phyloP scores from a whole-genome alignment of 192 early-diverging fungal species.

The Linderina pennispora region DNA sequence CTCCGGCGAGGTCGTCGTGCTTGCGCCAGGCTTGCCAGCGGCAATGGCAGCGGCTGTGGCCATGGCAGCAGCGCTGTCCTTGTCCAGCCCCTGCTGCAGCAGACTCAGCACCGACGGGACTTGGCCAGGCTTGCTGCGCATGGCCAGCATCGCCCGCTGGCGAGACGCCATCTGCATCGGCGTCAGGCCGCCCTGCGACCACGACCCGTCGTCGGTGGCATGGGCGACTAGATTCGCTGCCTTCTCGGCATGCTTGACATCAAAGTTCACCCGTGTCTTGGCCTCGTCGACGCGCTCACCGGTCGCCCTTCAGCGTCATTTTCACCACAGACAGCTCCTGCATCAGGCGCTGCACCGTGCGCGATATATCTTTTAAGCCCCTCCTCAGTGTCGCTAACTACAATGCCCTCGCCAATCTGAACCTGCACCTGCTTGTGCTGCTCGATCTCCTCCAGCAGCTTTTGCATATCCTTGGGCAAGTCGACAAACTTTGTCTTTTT shows the following conservation, averaged over 20 bases:
- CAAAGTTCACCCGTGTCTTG: slow-evolving; percentile 18
- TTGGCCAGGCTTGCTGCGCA: no score
- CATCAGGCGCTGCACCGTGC: slow-evolving; percentile 11
- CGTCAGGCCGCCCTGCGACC: slow-evolving; percentile 29
- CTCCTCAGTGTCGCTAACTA: slow-evolving; percentile 23
- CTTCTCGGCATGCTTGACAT: slow-evolving; percentile 36
- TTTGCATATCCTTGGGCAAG: slow-evolving; percentile 16
- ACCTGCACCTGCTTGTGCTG: slow-evolving; percentile 37
- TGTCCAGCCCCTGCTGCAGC: no score
- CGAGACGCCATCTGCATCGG: slow-evolving; percentile 30
- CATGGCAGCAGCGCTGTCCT: no score
- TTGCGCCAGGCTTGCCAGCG: no score
- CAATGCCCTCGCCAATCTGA: slow-evolving; percentile 33
- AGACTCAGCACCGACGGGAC: no score
- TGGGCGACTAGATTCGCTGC: slow-evolving; percentile 30
- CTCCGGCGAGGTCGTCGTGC: slow-evolving; percentile 1
- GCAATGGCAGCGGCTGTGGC: no score
- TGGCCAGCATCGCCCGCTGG: slow-evolving; percentile 19
- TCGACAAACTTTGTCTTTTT: slow-evolving; percentile 37
- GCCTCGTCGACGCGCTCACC: slow-evolving; percentile 23
- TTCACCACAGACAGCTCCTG: slow-evolving; percentile 27
- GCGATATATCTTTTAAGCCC: slow-evolving; percentile 6
- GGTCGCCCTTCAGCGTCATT: slow-evolving; percentile 29
- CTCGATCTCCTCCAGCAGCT: slow-evolving; percentile 25
- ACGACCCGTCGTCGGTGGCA: slow-evolving; percentile 29